Base-by-base conservation (phyloP, 2,329 filamentous ascomycete species). In the Aureobasidium sp. region DNA sequence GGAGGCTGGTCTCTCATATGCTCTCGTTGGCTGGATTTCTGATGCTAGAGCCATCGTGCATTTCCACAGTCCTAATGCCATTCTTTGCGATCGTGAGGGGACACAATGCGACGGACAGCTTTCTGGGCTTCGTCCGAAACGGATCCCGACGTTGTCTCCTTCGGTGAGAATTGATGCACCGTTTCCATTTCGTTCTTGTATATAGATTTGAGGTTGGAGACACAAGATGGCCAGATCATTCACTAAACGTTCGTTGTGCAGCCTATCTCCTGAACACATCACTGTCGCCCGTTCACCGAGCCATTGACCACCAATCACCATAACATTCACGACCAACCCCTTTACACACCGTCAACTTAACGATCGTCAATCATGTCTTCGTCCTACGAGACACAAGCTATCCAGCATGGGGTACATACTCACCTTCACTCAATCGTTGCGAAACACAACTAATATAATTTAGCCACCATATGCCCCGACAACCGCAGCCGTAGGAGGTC, bases 401-500 rank as follows among this genome's bases (percentile, higher is more conserved):
- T 55, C 10, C 52, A 44, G n/a, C 55, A 59, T 42, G 45, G 55
- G 3, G 55, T 59, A 34, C 8, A 45, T 41, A 70, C 64, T 68
- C 3, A n/a, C 8, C 9, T 16, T 27, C 16, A 10, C 9, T 8
- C 11, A 36, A 3, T 15, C 15, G 1, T 13, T 37, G 3, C 15
- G 15, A 13, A 45, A 15, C 9, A 9, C 3, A 2, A 55, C 54
- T 37, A 25, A 58, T 42, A 30, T 8, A 32, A 3, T 13, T 13
- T 25, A 59, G 55, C 55, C 70, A 15, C 71, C 70, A 2, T 72
- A 72, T 34, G 52, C 65, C 1, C 64, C 67, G 1, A 63, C 60
- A n/a, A 67, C 64, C 27, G 68, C 70, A 69, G 55, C 64, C 9
- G 59, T 76, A 3, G 77, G 78, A 25, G 77, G 76, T 2, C 61